Evolutionary conservation across 768 basidiomycete genomes (phyloP).

Genomic region (Chalciporus chontae): DNA sequence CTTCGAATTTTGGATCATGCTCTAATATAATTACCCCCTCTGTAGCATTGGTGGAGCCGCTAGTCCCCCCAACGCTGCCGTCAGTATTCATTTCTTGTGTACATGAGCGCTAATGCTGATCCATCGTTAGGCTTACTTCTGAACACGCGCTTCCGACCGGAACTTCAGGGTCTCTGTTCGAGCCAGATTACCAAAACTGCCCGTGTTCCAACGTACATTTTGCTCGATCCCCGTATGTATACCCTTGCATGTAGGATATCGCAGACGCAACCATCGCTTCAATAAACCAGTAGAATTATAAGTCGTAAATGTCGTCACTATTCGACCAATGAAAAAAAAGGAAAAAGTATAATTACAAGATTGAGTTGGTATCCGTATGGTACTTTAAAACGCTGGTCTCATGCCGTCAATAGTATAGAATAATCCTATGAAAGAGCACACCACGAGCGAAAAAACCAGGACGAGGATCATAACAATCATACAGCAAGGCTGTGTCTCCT

Average conservation of each 20-base stretch:
- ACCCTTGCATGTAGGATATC: background rate
- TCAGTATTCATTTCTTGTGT: conserved; percentile 33
- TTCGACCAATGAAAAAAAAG: conserved; percentile 7
- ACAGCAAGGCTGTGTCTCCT: conserved; percentile 68
- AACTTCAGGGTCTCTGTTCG: background rate
- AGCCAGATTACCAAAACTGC: background rate
- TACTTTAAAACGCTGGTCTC: conserved; percentile 18
- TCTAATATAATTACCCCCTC: conserved; percentile 1
- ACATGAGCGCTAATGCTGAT: background rate
- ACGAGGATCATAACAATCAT: conserved; percentile 33
- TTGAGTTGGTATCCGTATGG: conserved; percentile 21
- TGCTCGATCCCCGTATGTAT: background rate
- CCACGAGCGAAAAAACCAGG: conserved; percentile 17
- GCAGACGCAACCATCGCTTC: background rate
- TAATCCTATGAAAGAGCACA: conserved; percentile 30
- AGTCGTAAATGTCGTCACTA: conserved; percentile 23
- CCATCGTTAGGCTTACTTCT: conserved; percentile 27
- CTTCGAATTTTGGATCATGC: conserved; percentile 2
- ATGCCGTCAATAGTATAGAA: conserved; percentile 34
- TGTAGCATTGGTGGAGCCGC: conserved; percentile 59
- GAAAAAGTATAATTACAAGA: conserved; percentile 30
- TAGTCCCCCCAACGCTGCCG: conserved; percentile 69
- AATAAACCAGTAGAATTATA: conserved; percentile 23
- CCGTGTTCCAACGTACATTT: background rate
- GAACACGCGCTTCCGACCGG: conserved; percentile 1